These are phyloP conservation scores for Stachybotrys chlorohalonatus DNA, from an alignment of 2,329 filamentous ascomycete genomes.

Conservation along the genomic window DNA sequence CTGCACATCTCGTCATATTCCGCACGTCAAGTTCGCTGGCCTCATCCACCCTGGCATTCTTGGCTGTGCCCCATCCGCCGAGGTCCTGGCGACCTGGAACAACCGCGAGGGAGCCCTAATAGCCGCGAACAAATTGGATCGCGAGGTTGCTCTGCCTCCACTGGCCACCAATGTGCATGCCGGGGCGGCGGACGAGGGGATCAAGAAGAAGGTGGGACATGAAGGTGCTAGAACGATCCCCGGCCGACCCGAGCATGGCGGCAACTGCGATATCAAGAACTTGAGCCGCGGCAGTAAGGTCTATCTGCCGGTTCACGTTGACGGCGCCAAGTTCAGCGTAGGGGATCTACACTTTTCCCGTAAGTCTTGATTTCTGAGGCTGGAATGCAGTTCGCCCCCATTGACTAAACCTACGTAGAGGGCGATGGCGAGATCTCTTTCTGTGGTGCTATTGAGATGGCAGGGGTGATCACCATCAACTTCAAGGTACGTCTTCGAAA, in stretches of 20 bases:
- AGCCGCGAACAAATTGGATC: conserved; percentile 52
- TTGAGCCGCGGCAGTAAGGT: conserved; percentile 71
- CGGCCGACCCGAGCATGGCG: conserved; percentile 76
- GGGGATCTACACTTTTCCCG: conserved; percentile 80
- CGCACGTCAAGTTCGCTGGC: conserved; percentile 77
- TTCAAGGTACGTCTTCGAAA: conserved; percentile 50
- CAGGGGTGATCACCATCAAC: conserved; percentile 82
- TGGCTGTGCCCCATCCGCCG: conserved; percentile 74
- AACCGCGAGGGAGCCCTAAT: conserved; percentile 74
- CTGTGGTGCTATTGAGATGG: conserved; percentile 89
- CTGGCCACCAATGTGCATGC: conserved; percentile 64
- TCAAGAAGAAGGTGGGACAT: conserved; percentile 58
- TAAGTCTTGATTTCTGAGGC: background rate
- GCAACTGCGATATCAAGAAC: conserved; percentile 90
- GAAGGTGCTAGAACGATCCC: conserved; percentile 84
- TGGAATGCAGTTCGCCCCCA: too few relatives aligned
- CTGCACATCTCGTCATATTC: conserved; percentile 79
- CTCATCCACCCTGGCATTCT: conserved; percentile 89
- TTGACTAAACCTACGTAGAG: conserved; percentile 31
- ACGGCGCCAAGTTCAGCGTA: conserved; percentile 81
- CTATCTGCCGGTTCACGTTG: conserved; percentile 79
- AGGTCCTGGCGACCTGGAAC: conserved; percentile 77
- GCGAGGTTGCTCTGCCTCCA: conserved; percentile 71
- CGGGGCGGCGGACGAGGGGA: conserved; percentile 47
- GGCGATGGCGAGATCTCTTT: conserved; percentile 89